phyloP scores from a whole-genome alignment of 495 filamentous ascomycete species.

The Aspergillus kassunensis region DNA sequence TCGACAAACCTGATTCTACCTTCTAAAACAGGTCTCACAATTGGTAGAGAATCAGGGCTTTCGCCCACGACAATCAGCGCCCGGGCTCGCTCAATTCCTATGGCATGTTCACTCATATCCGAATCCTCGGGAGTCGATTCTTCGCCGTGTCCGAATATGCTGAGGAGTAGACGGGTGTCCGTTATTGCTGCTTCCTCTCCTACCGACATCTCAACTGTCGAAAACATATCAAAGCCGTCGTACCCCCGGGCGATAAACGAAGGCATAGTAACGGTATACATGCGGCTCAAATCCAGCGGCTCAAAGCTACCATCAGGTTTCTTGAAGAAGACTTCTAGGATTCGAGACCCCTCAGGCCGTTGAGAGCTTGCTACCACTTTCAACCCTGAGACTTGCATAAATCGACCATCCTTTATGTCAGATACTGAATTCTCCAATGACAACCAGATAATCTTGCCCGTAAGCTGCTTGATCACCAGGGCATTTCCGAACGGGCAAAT shows the following conservation, averaged over 20 bases:
- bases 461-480: neutral
- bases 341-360: neutral
- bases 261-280: slow-evolving; percentile 2
- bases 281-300: neutral
- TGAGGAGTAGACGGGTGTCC: neutral
- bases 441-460: neutral
- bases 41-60: neutral
- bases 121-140: neutral
- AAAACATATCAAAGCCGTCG: neutral
- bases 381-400: slow-evolving; percentile 1
- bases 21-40: slow-evolving; percentile 3
- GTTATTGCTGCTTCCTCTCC: neutral
- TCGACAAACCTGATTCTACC: slow-evolving; percentile 1
- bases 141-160: neutral
- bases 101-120: neutral
- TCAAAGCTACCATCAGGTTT: neutral
- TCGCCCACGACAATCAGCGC: neutral
- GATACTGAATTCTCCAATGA: slow-evolving; percentile 1
- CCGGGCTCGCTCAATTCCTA: neutral
- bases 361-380: neutral
- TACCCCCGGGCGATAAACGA: slow-evolving; percentile 1
- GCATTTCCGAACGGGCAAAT: slow-evolving; percentile 1
- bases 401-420: neutral
- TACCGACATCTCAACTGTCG: neutral
- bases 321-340: neutral